Evolutionary conservation across 108 stramenopile genomes (phyloP).

Genomic region (Skeletonema menzelii): DNA sequence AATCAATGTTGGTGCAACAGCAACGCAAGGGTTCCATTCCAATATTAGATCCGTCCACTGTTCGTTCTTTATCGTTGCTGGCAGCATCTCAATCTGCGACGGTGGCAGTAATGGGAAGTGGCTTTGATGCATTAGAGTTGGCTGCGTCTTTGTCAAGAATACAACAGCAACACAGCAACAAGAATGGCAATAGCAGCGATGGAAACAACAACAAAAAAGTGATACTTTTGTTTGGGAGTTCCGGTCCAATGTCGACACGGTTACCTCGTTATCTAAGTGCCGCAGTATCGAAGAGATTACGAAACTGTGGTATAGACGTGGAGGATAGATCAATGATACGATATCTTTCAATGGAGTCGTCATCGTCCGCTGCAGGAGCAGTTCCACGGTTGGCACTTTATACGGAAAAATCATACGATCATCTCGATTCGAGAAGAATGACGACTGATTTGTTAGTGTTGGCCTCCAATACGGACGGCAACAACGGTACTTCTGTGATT

Average conservation of each 20-base stretch:
- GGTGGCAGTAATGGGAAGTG: slow-evolving; percentile 76
- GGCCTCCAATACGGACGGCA: slow-evolving; percentile 70
- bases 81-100: slow-evolving; percentile 59
- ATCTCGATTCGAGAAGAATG: slow-evolving; percentile 57
- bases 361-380: background rate
- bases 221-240: slow-evolving; percentile 62
- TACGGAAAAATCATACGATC: slow-evolving; percentile 80
- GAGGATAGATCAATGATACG: slow-evolving; percentile 76
- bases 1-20: background rate
- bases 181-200: background rate
- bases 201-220: slow-evolving; percentile 38
- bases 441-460: slow-evolving; percentile 67
- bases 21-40: slow-evolving; percentile 25
- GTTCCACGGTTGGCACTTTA: slow-evolving; percentile 58
- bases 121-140: slow-evolving; percentile 83
- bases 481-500: slow-evolving; percentile 63
- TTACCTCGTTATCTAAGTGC: slow-evolving; percentile 77
- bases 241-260: slow-evolving; percentile 53
- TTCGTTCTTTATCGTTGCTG: slow-evolving; percentile 44
- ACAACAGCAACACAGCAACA: background rate
- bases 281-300: slow-evolving; percentile 65
- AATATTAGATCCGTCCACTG: slow-evolving; percentile 36
- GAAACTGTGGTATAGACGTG: slow-evolving; percentile 59
- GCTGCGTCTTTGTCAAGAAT: slow-evolving; percentile 43
- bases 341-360: slow-evolving; percentile 59